Conservation (phyloP, 768 basidiomycete species). For the Clitopilus passeckerianus region DNA sequence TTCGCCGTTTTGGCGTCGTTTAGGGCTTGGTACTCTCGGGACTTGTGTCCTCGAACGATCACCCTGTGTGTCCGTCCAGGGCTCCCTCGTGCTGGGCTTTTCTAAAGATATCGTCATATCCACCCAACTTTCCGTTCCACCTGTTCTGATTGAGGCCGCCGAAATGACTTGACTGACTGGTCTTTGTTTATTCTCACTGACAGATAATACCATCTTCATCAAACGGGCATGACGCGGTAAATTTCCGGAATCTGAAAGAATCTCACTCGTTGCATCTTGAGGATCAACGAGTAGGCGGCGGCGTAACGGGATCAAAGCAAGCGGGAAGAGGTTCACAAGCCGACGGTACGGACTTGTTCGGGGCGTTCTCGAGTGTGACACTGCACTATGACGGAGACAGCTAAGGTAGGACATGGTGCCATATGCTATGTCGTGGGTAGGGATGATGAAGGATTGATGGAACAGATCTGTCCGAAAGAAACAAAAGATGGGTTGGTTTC, state of each 20-base stretch:
- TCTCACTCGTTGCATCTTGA: constrained; percentile 90
- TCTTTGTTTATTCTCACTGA: background rate
- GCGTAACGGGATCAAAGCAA: constrained; percentile 29
- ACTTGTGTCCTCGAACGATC: background rate
- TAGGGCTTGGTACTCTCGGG: background rate
- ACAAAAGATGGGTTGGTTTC: constrained; percentile 1
- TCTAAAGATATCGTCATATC: background rate
- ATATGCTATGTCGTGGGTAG: constrained; percentile 4
- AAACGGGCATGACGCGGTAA: constrained; percentile 77
- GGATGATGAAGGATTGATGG: constrained; percentile 4
- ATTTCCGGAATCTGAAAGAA: constrained; percentile 89
- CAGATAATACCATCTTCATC: constrained; percentile 81
- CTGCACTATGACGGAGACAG: constrained; percentile 76
- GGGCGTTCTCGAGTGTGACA: constrained; percentile 87
- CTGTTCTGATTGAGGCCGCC: constrained; percentile 3
- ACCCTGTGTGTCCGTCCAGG: background rate
- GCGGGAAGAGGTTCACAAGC: constrained; percentile 24
- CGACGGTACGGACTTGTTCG: constrained; percentile 68
- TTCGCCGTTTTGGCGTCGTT: constrained; percentile 3
- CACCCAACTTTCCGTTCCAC: background rate
- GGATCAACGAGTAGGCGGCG: constrained; percentile 42
- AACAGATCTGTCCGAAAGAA: constrained; percentile 6
- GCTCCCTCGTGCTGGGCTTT: background rate
- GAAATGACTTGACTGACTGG: background rate
- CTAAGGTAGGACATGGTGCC: constrained; percentile 12